phyloP scores from a whole-genome alignment of 257 asterid species.

The Penstemon davidsonii region DNA sequence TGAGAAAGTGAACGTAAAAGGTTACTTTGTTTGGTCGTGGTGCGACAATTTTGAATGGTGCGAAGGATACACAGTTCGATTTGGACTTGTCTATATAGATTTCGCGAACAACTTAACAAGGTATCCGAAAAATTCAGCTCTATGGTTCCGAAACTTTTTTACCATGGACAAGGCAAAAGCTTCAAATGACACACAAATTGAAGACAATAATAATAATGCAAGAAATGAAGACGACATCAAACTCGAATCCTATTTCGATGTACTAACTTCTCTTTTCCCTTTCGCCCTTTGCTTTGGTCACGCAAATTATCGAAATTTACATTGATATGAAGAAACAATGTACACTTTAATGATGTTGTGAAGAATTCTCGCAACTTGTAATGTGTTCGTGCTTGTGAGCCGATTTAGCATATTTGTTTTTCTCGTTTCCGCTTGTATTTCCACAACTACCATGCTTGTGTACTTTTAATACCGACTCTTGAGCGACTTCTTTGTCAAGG shows the following conservation, averaged over 20 bases:
- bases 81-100: conserved; percentile 40
- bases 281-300: conserved; percentile 11
- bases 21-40: conserved; percentile 57
- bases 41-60: conserved; percentile 51
- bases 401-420: not conserved
- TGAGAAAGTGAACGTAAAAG: conserved; percentile 41
- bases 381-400: not conserved
- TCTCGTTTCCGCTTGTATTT: not conserved
- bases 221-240: not conserved
- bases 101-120: conserved; percentile 34
- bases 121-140: conserved; percentile 37
- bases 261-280: conserved; percentile 14
- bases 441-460: conserved; percentile 19
- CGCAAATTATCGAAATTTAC: not conserved
- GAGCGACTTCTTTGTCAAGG: conserved; percentile 7
- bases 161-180: not conserved
- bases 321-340: not conserved
- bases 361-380: conserved; percentile 13
- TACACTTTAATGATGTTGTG: conserved; percentile 14
- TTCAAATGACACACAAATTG: not conserved
- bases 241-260: not conserved
- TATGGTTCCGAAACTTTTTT: conserved; percentile 46
- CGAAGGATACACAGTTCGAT: conserved; percentile 38
- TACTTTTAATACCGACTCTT: conserved; percentile 19
- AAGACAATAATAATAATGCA: not conserved